phyloP scores from a whole-genome alignment of 495 filamentous ascomycete species.

The Aspergillus sclerotiicarbonarius region DNA sequence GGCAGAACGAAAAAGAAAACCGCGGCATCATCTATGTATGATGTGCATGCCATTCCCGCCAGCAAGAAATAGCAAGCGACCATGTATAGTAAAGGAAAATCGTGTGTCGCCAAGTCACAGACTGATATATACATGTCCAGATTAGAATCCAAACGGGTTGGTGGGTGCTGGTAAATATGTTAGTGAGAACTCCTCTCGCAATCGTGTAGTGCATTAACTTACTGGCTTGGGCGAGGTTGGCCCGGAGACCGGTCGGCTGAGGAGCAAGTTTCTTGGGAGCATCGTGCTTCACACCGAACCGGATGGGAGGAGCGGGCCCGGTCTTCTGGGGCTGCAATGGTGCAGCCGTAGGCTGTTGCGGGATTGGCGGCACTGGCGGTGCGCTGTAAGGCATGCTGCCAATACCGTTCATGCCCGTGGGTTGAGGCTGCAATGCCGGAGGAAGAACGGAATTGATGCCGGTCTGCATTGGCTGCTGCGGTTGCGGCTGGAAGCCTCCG shows the following conservation, averaged over 20 bases:
- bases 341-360: conserved; percentile 49
- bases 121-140: conserved; percentile 23
- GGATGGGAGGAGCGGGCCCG: conserved; percentile 83
- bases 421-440: conserved; percentile 47
- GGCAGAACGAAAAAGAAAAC: conserved; percentile 6
- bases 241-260: conserved; percentile 85
- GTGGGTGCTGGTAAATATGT: conserved; percentile 63
- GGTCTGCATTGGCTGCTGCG: conserved; percentile 51
- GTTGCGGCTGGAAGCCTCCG: conserved; percentile 36
- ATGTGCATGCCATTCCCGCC: conserved; percentile 17
- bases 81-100: conserved; percentile 21
- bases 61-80: conserved; percentile 17
- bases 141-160: conserved; percentile 89
- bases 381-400: conserved; percentile 42
- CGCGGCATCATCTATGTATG: conserved; percentile 10
- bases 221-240: conserved; percentile 93
- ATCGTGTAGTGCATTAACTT: conserved; percentile 50
- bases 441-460: conserved; percentile 47
- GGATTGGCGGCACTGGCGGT: conserved; percentile 42
- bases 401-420: conserved; percentile 60
- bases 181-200: background rate
- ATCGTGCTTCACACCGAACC: conserved; percentile 75
- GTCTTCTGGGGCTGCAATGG: conserved; percentile 85
- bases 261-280: conserved; percentile 72
- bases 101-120: conserved; percentile 25